phyloP scores from a whole-genome alignment of 2,329 filamentous ascomycete genomes.

The Scolecobasidium constrictum region DNA sequence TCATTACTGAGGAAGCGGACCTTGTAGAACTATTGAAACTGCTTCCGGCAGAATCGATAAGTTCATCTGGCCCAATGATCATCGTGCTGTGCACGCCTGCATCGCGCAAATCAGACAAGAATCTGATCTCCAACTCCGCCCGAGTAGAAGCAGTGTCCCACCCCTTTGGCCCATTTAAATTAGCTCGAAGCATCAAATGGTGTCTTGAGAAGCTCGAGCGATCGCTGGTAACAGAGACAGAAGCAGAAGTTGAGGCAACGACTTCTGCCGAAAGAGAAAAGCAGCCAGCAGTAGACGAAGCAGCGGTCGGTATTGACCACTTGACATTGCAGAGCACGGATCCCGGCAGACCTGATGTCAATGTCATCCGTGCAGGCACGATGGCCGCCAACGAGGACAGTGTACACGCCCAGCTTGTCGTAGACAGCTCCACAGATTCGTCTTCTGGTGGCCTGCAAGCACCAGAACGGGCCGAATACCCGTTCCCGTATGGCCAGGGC shows the following conservation, averaged over 20 bases:
- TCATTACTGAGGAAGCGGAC: conserved; percentile 14
- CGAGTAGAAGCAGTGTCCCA: conserved; percentile 25
- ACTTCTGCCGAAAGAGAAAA: neutral
- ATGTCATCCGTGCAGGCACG: conserved; percentile 12
- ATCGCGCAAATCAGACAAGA: conserved; percentile 13
- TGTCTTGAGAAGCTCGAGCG: conserved; percentile 17
- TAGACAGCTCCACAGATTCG: conserved; percentile 8
- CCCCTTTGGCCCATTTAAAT: conserved; percentile 28
- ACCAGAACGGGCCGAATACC: conserved; percentile 5
- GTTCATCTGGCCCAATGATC: conserved; percentile 12
- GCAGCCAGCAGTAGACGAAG: conserved; percentile 7
- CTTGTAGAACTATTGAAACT: conserved; percentile 10
- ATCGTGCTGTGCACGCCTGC: conserved; percentile 26
- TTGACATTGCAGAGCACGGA: conserved; percentile 11
- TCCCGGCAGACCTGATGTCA: conserved; percentile 10
- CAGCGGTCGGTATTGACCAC: conserved; percentile 10
- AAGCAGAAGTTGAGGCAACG: neutral
- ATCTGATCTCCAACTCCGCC: conserved; percentile 11
- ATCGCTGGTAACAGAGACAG: neutral
- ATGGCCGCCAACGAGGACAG: conserved; percentile 15
- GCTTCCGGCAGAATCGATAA: neutral
- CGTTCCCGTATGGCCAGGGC: neutral
- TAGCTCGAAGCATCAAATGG: conserved; percentile 23
- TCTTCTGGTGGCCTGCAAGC: neutral
- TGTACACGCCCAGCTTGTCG: conserved; percentile 14